Conservation (phyloP, 345 rosid genomes). For the Aquilaria sinensis region DNA sequence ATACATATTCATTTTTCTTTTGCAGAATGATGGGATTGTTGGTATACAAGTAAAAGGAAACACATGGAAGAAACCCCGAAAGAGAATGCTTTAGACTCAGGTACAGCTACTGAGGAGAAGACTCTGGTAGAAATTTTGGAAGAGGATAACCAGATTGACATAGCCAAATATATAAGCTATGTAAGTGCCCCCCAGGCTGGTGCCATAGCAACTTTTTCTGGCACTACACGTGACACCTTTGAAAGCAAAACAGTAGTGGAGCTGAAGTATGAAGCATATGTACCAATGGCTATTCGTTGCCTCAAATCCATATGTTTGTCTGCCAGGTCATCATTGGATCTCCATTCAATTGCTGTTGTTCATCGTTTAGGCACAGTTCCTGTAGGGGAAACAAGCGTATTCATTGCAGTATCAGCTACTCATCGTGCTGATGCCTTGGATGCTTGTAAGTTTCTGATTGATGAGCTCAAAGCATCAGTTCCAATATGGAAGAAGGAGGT, state of each 20-base stretch:
- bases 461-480: slow-evolving; percentile 80
- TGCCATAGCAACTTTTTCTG: slow-evolving; percentile 67
- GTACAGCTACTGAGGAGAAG: slow-evolving; percentile 34
- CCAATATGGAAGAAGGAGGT: slow-evolving; percentile 98
- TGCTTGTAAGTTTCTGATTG: slow-evolving; percentile 77
- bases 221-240: slow-evolving; percentile 72
- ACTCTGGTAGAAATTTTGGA: slow-evolving; percentile 59
- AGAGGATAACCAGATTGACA: slow-evolving; percentile 46
- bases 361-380: slow-evolving; percentile 82
- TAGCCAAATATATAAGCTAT: slow-evolving; percentile 51
- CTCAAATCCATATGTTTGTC: slow-evolving; percentile 50
- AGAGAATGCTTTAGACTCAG: background rate
- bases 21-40: background rate
- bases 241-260: slow-evolving; percentile 76
- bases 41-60: background rate
- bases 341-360: slow-evolving; percentile 61
- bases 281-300: slow-evolving; percentile 73
- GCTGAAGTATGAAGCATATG: slow-evolving; percentile 81
- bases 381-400: slow-evolving; percentile 83
- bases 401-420: slow-evolving; percentile 75
- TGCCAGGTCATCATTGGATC: slow-evolving; percentile 69
- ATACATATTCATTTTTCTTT: background rate
- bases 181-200: slow-evolving; percentile 69
- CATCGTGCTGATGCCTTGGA: slow-evolving; percentile 82
- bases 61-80: background rate